A percentile compares a stretch with the other conserved stretches of the same genome.
phyloP scores from a whole-genome alignment of 2,329 filamentous ascomycete genomes.

The Ophiostoma australiae region DNA sequence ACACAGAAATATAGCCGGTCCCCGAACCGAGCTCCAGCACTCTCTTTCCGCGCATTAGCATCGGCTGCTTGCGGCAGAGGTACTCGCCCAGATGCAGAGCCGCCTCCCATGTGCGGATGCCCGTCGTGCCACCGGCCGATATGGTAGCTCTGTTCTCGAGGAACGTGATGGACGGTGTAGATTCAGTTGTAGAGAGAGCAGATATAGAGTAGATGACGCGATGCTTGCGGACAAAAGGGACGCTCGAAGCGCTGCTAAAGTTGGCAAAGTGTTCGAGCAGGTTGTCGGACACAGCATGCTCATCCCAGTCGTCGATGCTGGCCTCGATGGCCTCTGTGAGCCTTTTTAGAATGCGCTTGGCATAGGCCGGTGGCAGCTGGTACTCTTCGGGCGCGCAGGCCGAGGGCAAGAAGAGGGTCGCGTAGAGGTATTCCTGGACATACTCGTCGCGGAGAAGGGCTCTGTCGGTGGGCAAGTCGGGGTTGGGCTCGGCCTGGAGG shows the following conservation, averaged over 20 bases:
- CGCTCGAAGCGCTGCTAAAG: slow-evolving; percentile 57
- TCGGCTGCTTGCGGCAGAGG: slow-evolving; percentile 46
- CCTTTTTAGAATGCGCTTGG: slow-evolving; percentile 66
- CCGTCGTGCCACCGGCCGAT: slow-evolving; percentile 67
- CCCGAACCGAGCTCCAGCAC: slow-evolving; percentile 71
- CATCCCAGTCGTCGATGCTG: slow-evolving; percentile 73
- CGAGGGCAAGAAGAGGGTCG: slow-evolving; percentile 39
- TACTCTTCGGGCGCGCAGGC: slow-evolving; percentile 35
- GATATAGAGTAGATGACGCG: slow-evolving; percentile 67
- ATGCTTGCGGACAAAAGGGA: slow-evolving; percentile 57
- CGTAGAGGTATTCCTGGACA: slow-evolving; percentile 60
- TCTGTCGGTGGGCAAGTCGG: slow-evolving; percentile 64
- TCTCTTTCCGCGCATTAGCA: slow-evolving; percentile 48
- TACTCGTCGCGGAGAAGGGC: slow-evolving; percentile 53
- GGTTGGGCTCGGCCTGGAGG: slow-evolving; percentile 63
- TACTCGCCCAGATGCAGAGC: slow-evolving; percentile 68
- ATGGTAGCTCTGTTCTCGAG: slow-evolving; percentile 66
- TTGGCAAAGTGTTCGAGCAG: slow-evolving; percentile 64
- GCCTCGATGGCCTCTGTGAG: slow-evolving; percentile 66
- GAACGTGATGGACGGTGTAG: slow-evolving; percentile 46
- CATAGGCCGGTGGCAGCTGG: slow-evolving; percentile 64
- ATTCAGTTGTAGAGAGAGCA: slow-evolving; percentile 28
- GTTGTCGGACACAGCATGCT: slow-evolving; percentile 71
- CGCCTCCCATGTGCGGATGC: slow-evolving; percentile 76
- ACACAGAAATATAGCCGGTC: slow-evolving; percentile 68